Base-by-base conservation (phyloP, 108 stramenopile species). In the Cyclostephanos invisitatus region DNA sequence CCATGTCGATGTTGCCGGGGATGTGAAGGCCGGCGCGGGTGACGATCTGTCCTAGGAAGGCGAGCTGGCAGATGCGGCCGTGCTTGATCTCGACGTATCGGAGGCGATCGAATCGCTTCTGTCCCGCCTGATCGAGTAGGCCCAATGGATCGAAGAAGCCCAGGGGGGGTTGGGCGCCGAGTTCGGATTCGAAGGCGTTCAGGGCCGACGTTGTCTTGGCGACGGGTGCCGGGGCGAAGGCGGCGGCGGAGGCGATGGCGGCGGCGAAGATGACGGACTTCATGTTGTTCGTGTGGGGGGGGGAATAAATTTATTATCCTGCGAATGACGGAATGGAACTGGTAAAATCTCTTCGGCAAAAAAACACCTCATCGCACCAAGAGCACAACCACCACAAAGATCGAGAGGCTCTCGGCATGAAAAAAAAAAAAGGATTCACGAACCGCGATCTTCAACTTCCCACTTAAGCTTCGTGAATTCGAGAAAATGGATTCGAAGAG, bases 111-210 rank as follows among this genome's bases (percentile, higher is more conserved):
- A 82, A 82, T 14, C 75, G 70, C 46, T 65, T 71, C 72, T 77
- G 81, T 28, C 77, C 75, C 55, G 85, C 85, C 57, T 85, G 64
- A 20, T 64, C 75, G 61, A 82, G 77, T 35, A 77, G 61, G 14
- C 70, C 76, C 21, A 91, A 64, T 28, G 91, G 91, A 84, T 93
- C 92, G 86, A 77, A 94, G 82, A 91, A 89, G 28, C 93, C 93
- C 63, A 94, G 87, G 37, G 92, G 92, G 57, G 86, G 46, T 32
- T 80, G 82, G 55, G 82, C 82, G 59, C 82, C 82, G 22, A 83
- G 69, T 49, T 81, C 80, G 37, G 64, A 62, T 56, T 81, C 84
- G 66, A 78, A 84, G 21, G 84, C 80, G 32, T 46, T 61, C 24
- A 89, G 84, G 53, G 68, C 38, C 29, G 67, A 54, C 17, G 71